Base-by-base conservation (phyloP, 164 flowering plant species). In the Malania oleifera region DNA sequence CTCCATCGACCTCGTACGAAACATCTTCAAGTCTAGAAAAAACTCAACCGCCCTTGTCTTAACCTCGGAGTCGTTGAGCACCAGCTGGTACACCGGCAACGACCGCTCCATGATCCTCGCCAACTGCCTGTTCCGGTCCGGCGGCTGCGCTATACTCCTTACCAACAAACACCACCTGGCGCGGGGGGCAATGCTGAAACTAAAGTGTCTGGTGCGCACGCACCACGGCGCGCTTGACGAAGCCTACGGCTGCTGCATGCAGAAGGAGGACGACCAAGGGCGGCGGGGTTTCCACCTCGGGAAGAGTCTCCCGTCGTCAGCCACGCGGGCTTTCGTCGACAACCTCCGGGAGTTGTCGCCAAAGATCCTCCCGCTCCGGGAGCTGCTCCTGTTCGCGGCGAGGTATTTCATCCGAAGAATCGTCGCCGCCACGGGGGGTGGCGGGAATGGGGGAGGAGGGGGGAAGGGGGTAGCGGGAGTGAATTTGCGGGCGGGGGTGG, bases 31-130 rank as follows among this genome's bases (percentile, higher is more conserved):
- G 49, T 34, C 70, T 0, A 19, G 61, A 2, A 75, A 70, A 35
- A 72, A 83, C 23, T 5, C 28, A 27, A 6, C 59, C 24, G 92
- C 87, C 1, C 60, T 86, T 0, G 60, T 86, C 1, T 70, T 86
- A 3, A 74, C 87, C 0, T 73, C 92, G 0, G 92, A 86, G 62
- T 75, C 80, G 2, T 29, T 86, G 35, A 75, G 72, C 40, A 79
- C 77, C 0, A 77, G 77, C 40, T 83, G 89, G 89, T 86, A 86
- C 62, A 11, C 73, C 1, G 92, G 92, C 14, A 82, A 71, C 40
- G 71, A 82, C 59, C 45, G 78, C 10, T 86, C 92, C 9, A 86
- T 83, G 89, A 78, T 86, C 19, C 70, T 86, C 0, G 58, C 92
- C 4, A 86, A 86, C 38, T 78, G 87, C 44, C 46, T 86, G 56